Percentiles rank a stretch among this genome's conserved stretches.
Conservation (phyloP, 2,329 filamentous ascomycete genomes). For the Grosmannia huntii region DNA sequence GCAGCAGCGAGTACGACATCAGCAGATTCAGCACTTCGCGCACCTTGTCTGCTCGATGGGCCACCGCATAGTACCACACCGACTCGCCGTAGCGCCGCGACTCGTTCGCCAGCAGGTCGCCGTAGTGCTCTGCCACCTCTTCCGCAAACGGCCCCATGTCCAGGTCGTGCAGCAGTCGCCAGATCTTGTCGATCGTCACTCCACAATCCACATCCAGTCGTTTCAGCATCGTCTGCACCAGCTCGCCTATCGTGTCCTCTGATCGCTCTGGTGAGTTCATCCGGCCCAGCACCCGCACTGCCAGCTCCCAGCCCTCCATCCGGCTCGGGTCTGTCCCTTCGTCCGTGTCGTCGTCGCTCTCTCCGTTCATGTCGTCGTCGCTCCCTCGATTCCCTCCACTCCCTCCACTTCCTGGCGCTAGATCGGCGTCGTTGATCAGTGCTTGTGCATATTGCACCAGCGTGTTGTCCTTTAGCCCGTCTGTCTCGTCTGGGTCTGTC, state of each 20-base stretch:
- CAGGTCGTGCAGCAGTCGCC: conserved; percentile 63
- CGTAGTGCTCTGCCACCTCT: conserved; percentile 76
- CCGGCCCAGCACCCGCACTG: conserved; percentile 68
- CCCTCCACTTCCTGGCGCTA: conserved; percentile 20
- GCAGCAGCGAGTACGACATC: conserved; percentile 74
- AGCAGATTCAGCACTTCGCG: conserved; percentile 77
- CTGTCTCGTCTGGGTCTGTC: conserved; percentile 43
- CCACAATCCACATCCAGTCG: conserved; percentile 52
- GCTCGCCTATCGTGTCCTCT: conserved; percentile 58
- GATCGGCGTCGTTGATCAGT: conserved; percentile 42
- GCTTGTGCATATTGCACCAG: conserved; percentile 63
- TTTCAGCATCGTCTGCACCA: conserved; percentile 55
- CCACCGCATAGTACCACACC: conserved; percentile 81
- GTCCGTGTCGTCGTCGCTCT: conserved; percentile 4
- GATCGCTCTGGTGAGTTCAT: conserved; percentile 62
- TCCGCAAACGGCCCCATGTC: conserved; percentile 69
- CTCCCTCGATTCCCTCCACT: conserved; percentile 5
- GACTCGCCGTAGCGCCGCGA: conserved; percentile 74
- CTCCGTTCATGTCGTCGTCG: conserved; percentile 11
- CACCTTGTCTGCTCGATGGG: conserved; percentile 65
- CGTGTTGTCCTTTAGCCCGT: conserved; percentile 66
- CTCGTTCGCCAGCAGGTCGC: conserved; percentile 59
- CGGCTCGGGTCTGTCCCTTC: conserved; percentile 12
- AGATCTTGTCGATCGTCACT: conserved; percentile 67
- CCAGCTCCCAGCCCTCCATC: conserved; percentile 78